A percentile compares a stretch with the other conserved stretches of the same genome.
phyloP scores from a whole-genome alignment of 257 asterid species.

The Solanum verrucosum region DNA sequence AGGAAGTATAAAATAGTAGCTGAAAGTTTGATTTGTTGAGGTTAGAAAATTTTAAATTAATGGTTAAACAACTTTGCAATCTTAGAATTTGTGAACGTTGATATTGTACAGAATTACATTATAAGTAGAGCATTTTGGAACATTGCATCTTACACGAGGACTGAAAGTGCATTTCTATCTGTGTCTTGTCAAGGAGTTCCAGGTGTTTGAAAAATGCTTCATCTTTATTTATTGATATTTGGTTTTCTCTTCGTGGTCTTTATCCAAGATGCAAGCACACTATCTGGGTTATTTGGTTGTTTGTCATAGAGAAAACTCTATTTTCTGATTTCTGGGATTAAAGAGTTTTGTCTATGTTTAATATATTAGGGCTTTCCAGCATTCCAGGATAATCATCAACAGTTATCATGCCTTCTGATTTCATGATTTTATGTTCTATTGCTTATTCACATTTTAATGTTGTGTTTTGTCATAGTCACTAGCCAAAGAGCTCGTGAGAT shows the following conservation, averaged over 20 bases:
- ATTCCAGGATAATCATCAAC: background rate
- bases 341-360: background rate
- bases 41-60: background rate
- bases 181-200: background rate
- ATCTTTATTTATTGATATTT: background rate
- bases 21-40: background rate
- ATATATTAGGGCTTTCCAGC: background rate
- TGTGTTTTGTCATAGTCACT: constrained; percentile 40
- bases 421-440: background rate
- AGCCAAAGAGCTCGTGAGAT: constrained; percentile 87
- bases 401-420: background rate
- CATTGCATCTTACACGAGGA: background rate
- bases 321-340: background rate
- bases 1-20: background rate
- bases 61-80: background rate
- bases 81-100: background rate
- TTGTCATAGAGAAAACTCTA: background rate
- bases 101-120: background rate
- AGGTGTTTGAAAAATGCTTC: background rate
- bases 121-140: background rate
- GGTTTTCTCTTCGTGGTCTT: background rate
- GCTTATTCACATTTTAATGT: background rate
- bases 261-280: background rate
- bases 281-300: background rate
- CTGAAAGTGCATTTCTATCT: background rate